Evolutionary conservation across 2,329 filamentous ascomycete genomes (phyloP).

Genomic region (Fusarium multiceps): DNA sequence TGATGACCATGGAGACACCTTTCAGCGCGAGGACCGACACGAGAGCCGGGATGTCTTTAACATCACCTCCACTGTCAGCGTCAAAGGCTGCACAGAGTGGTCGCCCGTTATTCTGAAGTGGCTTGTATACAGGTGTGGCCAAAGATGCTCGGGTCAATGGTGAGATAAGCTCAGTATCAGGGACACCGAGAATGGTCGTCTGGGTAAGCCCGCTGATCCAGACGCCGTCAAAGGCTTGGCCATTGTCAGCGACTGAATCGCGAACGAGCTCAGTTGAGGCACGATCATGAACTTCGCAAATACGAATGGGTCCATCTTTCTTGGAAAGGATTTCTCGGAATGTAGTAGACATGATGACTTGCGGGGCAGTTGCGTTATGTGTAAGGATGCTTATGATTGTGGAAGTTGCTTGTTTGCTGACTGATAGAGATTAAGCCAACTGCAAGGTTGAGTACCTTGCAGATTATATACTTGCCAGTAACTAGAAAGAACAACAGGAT

Average conservation of each 20-base stretch:
- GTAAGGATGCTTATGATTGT: not conserved
- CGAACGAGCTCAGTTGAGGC: constrained; percentile 21
- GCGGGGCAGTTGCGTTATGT: not conserved
- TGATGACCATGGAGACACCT: constrained; percentile 21
- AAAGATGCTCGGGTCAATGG: constrained; percentile 13
- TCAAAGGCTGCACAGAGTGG: constrained; percentile 22
- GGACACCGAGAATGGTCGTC: constrained; percentile 20
- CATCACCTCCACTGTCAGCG: constrained; percentile 16
- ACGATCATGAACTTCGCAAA: constrained; percentile 20
- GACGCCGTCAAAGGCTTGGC: constrained; percentile 21
- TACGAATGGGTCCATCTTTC: not conserved
- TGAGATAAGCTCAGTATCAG: constrained; percentile 17
- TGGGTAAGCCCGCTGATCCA: constrained; percentile 29
- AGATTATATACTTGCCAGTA: not conserved
- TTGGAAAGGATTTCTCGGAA: not conserved
- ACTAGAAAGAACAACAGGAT: not conserved
- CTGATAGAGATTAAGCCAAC: not conserved
- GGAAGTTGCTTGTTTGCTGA: not conserved
- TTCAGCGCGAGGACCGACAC: constrained; percentile 16
- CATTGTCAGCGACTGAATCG: constrained; percentile 7
- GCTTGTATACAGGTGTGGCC: not conserved
- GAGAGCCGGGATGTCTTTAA: constrained; percentile 16
- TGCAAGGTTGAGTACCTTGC: not conserved
- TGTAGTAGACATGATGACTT: not conserved
- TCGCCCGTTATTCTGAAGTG: constrained; percentile 13